Evolutionary conservation across 1,284 basidiomycete species (phyloP).

Genomic region (Coniophora puteana): DNA sequence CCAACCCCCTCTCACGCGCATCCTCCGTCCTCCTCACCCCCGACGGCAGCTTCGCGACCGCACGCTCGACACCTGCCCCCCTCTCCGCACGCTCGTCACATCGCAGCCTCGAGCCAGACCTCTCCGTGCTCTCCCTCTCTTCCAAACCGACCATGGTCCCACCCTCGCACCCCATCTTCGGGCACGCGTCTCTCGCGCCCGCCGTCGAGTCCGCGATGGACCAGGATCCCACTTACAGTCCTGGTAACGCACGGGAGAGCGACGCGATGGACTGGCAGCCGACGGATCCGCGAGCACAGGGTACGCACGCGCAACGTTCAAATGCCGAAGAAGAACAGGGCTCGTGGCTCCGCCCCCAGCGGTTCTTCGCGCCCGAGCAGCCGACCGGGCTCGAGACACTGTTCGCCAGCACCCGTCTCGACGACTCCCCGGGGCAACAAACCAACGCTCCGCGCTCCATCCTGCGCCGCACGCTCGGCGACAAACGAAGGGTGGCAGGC

Average conservation of each 20-base stretch:
- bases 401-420: conserved; percentile 60
- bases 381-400: conserved; percentile 74
- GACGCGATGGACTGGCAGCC: conserved; percentile 74
- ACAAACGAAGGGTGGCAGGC: too few relatives aligned
- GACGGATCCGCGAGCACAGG: conserved; percentile 39
- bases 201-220: too few relatives aligned
- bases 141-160: conserved; percentile 52
- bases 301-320: conserved; percentile 17
- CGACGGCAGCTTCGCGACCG: conserved; percentile 19
- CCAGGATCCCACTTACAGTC: conserved; percentile 15
- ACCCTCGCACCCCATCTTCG: conserved; percentile 55
- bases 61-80: conserved; percentile 21
- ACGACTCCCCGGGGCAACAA: too few relatives aligned
- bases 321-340: conserved; percentile 33
- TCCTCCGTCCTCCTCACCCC: conserved; percentile 37
- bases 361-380: conserved; percentile 72
- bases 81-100: conserved; percentile 27
- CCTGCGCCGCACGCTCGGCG: too few relatives aligned
- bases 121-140: conserved; percentile 59
- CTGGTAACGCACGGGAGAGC: conserved; percentile 34
- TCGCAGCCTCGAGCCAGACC: conserved; percentile 48
- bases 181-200: conserved; percentile 50
- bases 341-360: conserved; percentile 58
- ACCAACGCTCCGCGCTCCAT: too few relatives aligned
- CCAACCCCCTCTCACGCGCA: conserved; percentile 26